Conservation (phyloP, 441 rosid species). For the Pelargonium hybrid region DNA sequence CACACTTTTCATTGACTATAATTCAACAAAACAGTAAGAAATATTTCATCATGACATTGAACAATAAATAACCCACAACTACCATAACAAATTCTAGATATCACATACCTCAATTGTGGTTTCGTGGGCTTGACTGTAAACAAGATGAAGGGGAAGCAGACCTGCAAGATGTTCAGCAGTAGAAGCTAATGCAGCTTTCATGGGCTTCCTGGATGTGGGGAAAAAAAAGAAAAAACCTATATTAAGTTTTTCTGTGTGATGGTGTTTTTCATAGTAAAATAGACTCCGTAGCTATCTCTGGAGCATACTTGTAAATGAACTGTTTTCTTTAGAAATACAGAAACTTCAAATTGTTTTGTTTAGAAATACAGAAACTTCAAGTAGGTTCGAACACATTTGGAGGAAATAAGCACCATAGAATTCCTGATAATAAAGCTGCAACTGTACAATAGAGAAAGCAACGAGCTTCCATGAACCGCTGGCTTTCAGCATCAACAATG, state of each 20-base stretch:
- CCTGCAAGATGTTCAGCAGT: slow-evolving; percentile 96
- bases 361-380: not conserved
- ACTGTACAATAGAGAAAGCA: not conserved
- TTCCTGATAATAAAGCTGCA: not conserved
- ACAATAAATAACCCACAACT: not conserved
- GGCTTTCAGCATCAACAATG: not conserved
- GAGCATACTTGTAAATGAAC: too few relatives aligned
- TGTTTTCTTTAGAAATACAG: too few relatives aligned
- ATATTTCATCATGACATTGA: slow-evolving; percentile 4
- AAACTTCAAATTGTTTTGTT: slow-evolving; percentile 9
- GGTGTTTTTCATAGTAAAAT: not conserved
- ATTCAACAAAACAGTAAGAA: not conserved
- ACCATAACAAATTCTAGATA: slow-evolving; percentile 7
- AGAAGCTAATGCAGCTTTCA: slow-evolving; percentile 86
- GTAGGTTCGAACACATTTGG: not conserved
- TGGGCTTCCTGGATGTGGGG: slow-evolving; percentile 52
- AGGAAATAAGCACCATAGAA: not conserved
- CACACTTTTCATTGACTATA: not conserved
- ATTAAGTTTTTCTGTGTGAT: not conserved
- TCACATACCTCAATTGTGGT: slow-evolving; percentile 80
- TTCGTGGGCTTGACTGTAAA: slow-evolving; percentile 94
- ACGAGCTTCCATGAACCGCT: not conserved
- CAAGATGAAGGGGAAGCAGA: slow-evolving; percentile 92
- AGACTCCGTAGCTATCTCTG: not conserved
- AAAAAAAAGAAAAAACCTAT: not conserved